phyloP scores from a whole-genome alignment of 257 asterid genomes.

The Solanum chilense region DNA sequence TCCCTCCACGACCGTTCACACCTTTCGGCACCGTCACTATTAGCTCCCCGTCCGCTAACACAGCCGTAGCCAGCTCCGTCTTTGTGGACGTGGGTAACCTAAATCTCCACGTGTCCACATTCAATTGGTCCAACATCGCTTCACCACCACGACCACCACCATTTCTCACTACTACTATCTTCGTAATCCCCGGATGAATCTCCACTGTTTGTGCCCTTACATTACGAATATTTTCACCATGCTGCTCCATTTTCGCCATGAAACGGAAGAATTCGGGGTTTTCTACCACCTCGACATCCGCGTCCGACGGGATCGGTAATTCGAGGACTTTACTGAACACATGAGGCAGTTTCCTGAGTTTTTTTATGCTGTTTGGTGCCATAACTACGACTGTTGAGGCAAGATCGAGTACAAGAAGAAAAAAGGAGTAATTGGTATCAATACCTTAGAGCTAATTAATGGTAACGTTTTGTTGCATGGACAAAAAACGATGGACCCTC shows the following conservation, averaged over 20 bases:
- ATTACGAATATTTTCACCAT: neutral
- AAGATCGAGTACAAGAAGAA: neutral
- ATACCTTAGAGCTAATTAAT: neutral
- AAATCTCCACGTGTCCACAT: constrained; percentile 52
- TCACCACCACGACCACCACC: neutral
- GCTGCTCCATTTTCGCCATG: constrained; percentile 10
- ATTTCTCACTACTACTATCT: constrained; percentile 47
- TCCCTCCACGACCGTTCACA: constrained; percentile 3
- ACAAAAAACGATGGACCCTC: constrained; percentile 1
- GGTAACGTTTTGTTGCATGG: neutral
- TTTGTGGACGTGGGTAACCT: constrained; percentile 29
- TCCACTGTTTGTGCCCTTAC: constrained; percentile 45
- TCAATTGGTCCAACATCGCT: constrained; percentile 29
- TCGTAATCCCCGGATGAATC: constrained; percentile 58
- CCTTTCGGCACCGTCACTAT: constrained; percentile 50
- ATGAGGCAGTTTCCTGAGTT: constrained; percentile 57
- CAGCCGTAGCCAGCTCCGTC: constrained; percentile 39
- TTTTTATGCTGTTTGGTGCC: constrained; percentile 12
- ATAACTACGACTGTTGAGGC: constrained; percentile 3
- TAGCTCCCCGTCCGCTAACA: constrained; percentile 24
- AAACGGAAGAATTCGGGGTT: constrained; percentile 34
- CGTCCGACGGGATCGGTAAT: constrained; percentile 46
- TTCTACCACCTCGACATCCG: constrained; percentile 49
- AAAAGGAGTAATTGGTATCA: neutral
- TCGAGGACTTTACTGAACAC: constrained; percentile 56